Base-by-base conservation (phyloP, 2,329 filamentous ascomycete genomes). In the Neopestalotiopsis rosae region DNA sequence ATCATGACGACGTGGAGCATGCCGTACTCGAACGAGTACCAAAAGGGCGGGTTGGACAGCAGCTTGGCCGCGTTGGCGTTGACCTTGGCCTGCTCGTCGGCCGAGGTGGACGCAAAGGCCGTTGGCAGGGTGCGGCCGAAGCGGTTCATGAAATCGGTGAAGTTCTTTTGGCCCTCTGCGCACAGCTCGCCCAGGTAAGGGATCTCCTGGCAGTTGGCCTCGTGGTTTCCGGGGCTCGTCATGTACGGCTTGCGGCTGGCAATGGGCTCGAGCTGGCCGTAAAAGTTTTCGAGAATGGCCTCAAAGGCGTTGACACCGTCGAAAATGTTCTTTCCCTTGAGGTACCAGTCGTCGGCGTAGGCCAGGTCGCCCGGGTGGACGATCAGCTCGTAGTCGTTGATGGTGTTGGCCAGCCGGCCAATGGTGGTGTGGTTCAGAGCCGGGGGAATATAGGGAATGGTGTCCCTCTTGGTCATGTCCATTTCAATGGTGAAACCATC, bases 11-110 rank as follows among this genome's bases (percentile, higher is more conserved):
- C 76, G 74, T 89, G 87, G 0, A 79, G 81, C 84, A 88, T 86
- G 69, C 87, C 87, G 75, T 89, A 88, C 69, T 89, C 87, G 73
- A 89, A 89, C 0, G 85, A 87, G 78, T 87, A 89, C 87, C 87
- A 89, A 73, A 88, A 88, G 0, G 86, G 84, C 17, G 86, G 85
- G n/a, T 84, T 81, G 4, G 86, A 79, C 9, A 87, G 79, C 52
- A 74, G 30, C 28, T 75, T 72, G 1, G 87, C 87, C 72, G 81
- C 82, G 69, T 82, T 81, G 59, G 86, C 86, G 30, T 77, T 78
- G 3, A 81, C 70, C 59, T 80, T 80, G 1, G 85, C 86, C 0
- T 76, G 75, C 2, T 71, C 74, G 74, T 82, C 79, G 10, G 76
- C 67, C 0, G 87, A 89, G 0, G 80, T 82, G 0, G 87, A 89